Conservation (phyloP, 129 eudicot genomes). For the Flaveria robusta region DNA sequence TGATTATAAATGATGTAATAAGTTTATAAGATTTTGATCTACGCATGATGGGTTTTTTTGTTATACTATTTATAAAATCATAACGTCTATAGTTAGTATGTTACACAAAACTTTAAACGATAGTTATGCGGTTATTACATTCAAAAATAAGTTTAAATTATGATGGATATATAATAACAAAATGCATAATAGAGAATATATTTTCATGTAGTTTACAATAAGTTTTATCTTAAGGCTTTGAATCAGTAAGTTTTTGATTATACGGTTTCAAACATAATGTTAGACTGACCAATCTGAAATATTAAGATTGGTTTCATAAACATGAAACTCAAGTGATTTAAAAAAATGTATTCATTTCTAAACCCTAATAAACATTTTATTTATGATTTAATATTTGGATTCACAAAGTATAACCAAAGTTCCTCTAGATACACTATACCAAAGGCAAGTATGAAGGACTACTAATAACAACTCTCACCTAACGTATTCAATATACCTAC, state of each 20-base stretch:
- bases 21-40: not conserved
- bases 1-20: not conserved
- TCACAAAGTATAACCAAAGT: conserved; percentile 9
- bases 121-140: not conserved
- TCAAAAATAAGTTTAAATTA: not conserved
- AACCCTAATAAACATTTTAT: not conserved
- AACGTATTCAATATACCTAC: conserved; percentile 31
- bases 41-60: not conserved
- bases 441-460: conserved; percentile 11
- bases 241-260: not conserved
- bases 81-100: not conserved
- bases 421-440: conserved; percentile 7
- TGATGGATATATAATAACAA: no score
- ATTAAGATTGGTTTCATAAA: not conserved
- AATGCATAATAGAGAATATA: no score
- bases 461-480: conserved; percentile 26
- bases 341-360: not conserved
- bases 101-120: not conserved
- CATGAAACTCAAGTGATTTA: no score
- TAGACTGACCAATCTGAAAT: not conserved
- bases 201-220: no score
- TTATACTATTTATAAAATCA: not conserved
- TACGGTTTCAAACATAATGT: not conserved
- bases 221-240: not conserved
- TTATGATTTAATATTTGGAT: not conserved